A percentile compares a stretch with the other conserved stretches of the same genome.
phyloP scores from a whole-genome alignment of 768 basidiomycete species.

The Dentipellis fragilis region DNA sequence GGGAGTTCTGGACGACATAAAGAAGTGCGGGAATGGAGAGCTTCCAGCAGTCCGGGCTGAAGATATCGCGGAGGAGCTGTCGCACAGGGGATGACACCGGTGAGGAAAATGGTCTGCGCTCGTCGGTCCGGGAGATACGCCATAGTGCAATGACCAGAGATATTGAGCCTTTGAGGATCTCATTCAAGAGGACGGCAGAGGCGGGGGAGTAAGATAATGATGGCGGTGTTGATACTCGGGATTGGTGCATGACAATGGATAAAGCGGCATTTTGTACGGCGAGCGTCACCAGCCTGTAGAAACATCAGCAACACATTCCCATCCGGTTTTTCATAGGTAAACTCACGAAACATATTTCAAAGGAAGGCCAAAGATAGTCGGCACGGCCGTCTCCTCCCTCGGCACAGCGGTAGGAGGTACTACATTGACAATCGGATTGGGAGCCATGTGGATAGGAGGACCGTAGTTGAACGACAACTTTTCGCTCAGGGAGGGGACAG shows the following conservation, averaged over 20 bases:
- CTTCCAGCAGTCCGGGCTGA: conserved; percentile 94
- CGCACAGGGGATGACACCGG: conserved; percentile 32
- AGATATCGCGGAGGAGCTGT: conserved; percentile 60
- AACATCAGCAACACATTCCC: conserved; percentile 1
- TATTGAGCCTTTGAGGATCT: conserved; percentile 88
- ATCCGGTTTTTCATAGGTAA: not conserved
- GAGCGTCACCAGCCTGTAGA: conserved; percentile 61
- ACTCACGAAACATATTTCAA: conserved; percentile 78
- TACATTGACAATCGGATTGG: conserved; percentile 8
- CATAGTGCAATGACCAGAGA: conserved; percentile 71
- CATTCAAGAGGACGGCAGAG: conserved; percentile 88
- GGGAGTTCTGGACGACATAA: conserved; percentile 92
- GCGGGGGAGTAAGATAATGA: conserved; percentile 86
- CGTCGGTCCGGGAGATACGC: conserved; percentile 27
- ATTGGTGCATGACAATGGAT: conserved; percentile 98
- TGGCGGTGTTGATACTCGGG: conserved; percentile 77
- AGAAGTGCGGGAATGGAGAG: conserved; percentile 93
- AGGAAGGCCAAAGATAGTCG: conserved; percentile 60
- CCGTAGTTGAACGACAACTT: conserved; percentile 20
- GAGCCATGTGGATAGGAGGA: conserved; percentile 5
- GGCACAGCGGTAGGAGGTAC: not conserved
- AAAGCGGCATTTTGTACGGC: conserved; percentile 93
- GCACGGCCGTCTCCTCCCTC: conserved; percentile 19
- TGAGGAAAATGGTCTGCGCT: conserved; percentile 29
- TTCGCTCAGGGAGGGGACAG: conserved; percentile 23